These are phyloP conservation scores for Cytospora piceicola DNA, from an alignment of 2,329 filamentous ascomycete species.

Conservation along the genomic window DNA sequence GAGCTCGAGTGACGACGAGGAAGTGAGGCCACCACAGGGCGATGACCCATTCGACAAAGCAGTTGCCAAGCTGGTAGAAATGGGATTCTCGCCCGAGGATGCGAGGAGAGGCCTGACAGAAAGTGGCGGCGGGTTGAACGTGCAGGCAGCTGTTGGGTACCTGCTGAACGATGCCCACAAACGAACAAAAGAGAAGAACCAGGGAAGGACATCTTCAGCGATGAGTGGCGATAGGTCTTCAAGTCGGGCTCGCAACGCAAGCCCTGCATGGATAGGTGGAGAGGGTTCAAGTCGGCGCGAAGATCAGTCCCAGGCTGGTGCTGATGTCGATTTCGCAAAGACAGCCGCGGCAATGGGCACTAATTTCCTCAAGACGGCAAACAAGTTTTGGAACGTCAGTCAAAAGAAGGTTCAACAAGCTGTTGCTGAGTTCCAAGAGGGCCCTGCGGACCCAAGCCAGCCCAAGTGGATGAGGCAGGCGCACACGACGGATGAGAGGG, in stretches of 20 bases:
- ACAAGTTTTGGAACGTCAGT: constrained; percentile 91
- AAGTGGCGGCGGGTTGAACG: constrained; percentile 77
- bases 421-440: constrained; percentile 79
- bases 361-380: constrained; percentile 89
- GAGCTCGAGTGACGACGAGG: constrained; percentile 51
- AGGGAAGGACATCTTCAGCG: constrained; percentile 40
- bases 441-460: constrained; percentile 74
- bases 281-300: constrained; percentile 56
- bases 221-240: constrained; percentile 44
- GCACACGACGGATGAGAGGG: constrained; percentile 44
- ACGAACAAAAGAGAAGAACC: constrained; percentile 73
- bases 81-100: constrained; percentile 88
- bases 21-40: constrained; percentile 43
- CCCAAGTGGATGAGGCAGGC: constrained; percentile 95
- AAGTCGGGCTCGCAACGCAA: constrained; percentile 43
- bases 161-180: constrained; percentile 89
- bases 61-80: constrained; percentile 87
- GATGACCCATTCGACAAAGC: constrained; percentile 75
- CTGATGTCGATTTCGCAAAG: constrained; percentile 76
- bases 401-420: constrained; percentile 93
- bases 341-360: constrained; percentile 81
- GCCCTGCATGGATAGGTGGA: constrained; percentile 67
- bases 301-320: constrained; percentile 57
- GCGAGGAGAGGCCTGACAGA: constrained; percentile 79
- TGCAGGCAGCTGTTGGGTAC: constrained; percentile 87